Base-by-base conservation (phyloP, 441 rosid species). In the Metrosideros polymorpha region DNA sequence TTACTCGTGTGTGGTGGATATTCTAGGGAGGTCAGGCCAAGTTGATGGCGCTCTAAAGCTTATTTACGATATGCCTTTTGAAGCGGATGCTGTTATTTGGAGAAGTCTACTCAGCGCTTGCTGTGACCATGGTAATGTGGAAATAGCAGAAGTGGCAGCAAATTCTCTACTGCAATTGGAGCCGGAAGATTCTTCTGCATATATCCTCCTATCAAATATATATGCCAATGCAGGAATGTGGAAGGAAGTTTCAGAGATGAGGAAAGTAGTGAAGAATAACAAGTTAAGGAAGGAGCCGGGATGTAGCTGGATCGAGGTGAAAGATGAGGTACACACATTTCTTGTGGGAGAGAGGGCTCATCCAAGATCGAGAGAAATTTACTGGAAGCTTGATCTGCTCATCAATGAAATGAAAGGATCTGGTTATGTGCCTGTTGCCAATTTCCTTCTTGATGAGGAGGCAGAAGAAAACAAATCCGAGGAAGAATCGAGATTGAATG, bases 231-330 rank as follows among this genome's bases (percentile, higher is more conserved):
- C 96, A 59, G 94, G 95, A 85, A 91, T 94, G 98, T 96, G 98
- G 98, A 92, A 88, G 51, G 93, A 93, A 85, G 98, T 93, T 49
- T 93, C 94, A 3, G 90, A 92, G 54, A 84, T 90, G 90, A 92
- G 98, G 91, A 95, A 91, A 86, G 87, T 87, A 59, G 94, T 96
- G 95, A 94, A 91, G 91, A 55, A 91, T 85, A 90, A 90, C 51
- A 93, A 90, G 89, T 91, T 95, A 54, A 95, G 91, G 90, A 97
- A 96, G 92, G 98, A 96, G 89, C 99, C 97, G 12, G 99, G 99
- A 79, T 96, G 97, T 87, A 96, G 99, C 92, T 95, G 99, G 99
- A 92, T 97, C 71, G 98, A 95, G 91, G 87, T 96, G 45, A 95
- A 92, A 89, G 96, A 94, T 84, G 96, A 92, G 90, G 91, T 97